phyloP scores from a whole-genome alignment of 192 early-diverging fungal species.

The Phlyctochytrium arcticum region DNA sequence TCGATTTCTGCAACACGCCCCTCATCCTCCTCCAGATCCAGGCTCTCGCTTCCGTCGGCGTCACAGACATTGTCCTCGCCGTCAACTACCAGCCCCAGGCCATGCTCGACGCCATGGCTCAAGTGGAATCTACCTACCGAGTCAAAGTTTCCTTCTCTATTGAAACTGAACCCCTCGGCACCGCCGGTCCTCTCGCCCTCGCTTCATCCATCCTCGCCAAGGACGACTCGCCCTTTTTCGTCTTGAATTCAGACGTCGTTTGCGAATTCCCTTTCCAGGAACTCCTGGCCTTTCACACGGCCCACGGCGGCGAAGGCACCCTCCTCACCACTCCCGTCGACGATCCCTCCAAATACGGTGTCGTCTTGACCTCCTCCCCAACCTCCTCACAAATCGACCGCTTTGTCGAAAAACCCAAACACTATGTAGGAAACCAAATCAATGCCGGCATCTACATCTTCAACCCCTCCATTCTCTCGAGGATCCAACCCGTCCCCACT shows the following conservation, averaged over 20 bases:
- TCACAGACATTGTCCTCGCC: constrained; percentile 95
- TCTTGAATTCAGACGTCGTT: constrained; percentile 96
- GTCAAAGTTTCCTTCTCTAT: constrained; percentile 54
- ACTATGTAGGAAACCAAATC: constrained; percentile 95
- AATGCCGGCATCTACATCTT: constrained; percentile 99
- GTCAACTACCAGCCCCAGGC: constrained; percentile 99
- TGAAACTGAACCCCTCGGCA: constrained; percentile 56
- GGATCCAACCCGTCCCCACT: constrained; percentile 89
- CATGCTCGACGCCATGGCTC: constrained; percentile 90
- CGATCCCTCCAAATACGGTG: constrained; percentile 98
- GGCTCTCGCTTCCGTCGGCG: constrained; percentile 92
- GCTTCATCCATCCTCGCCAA: constrained; percentile 42
- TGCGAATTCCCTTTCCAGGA: constrained; percentile 89
- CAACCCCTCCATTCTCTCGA: constrained; percentile 82
- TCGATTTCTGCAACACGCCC: constrained; percentile 97
- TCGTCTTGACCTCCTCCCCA: constrained; percentile 76
- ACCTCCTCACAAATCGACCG: constrained; percentile 74
- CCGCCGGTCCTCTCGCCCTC: constrained; percentile 53
- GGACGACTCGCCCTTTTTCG: constrained; percentile 95
- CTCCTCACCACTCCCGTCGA: constrained; percentile 96
- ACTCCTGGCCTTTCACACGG: constrained; percentile 81
- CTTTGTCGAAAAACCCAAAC: constrained; percentile 97
- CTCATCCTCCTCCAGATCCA: constrained; percentile 99
- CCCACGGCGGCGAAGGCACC: constrained; percentile 92
- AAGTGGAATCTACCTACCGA: constrained; percentile 78